Evolutionary conservation across 2,329 filamentous ascomycete species (phyloP).

Genomic region (Colletotrichum lentis): DNA sequence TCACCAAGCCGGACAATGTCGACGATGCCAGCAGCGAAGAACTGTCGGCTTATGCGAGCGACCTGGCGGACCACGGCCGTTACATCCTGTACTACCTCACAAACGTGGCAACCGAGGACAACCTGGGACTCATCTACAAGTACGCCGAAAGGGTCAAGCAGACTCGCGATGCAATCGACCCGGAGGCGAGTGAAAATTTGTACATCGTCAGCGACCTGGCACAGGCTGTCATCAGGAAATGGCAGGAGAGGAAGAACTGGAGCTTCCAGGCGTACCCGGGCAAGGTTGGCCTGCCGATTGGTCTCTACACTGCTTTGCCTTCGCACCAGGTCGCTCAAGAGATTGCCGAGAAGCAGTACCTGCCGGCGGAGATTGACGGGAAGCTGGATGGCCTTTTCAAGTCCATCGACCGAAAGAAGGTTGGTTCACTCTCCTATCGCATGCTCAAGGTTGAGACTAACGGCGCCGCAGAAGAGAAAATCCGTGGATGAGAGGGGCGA

Average conservation of each 20-base stretch:
- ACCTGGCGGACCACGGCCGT: constrained; percentile 81
- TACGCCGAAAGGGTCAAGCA: constrained; percentile 94
- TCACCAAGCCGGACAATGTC: constrained; percentile 55
- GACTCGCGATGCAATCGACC: constrained; percentile 79
- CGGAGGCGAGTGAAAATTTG: constrained; percentile 73
- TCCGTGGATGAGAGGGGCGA: constrained; percentile 60
- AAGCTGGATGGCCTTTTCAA: constrained; percentile 74
- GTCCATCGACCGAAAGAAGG: constrained; percentile 77
- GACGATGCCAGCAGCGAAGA: constrained; percentile 45
- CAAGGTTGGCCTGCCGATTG: constrained; percentile 81
- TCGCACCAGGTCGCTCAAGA: constrained; percentile 82
- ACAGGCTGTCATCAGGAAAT: constrained; percentile 81
- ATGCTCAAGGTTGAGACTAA: constrained; percentile 41
- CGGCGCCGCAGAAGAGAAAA: constrained; percentile 63
- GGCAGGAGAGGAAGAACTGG: constrained; percentile 87
- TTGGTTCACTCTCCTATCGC: constrained; percentile 44
- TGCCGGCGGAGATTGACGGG: constrained; percentile 79
- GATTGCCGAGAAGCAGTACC: constrained; percentile 85
- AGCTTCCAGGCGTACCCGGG: constrained; percentile 82
- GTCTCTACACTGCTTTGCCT: constrained; percentile 78
- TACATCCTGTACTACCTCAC: constrained; percentile 92
- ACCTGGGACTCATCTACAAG: constrained; percentile 87
- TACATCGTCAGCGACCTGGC: constrained; percentile 90
- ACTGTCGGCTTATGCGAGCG: constrained; percentile 54
- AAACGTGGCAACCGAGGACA: constrained; percentile 83